phyloP scores from a whole-genome alignment of 2,329 filamentous ascomycete genomes.

The Xylariomycetidae sp. region DNA sequence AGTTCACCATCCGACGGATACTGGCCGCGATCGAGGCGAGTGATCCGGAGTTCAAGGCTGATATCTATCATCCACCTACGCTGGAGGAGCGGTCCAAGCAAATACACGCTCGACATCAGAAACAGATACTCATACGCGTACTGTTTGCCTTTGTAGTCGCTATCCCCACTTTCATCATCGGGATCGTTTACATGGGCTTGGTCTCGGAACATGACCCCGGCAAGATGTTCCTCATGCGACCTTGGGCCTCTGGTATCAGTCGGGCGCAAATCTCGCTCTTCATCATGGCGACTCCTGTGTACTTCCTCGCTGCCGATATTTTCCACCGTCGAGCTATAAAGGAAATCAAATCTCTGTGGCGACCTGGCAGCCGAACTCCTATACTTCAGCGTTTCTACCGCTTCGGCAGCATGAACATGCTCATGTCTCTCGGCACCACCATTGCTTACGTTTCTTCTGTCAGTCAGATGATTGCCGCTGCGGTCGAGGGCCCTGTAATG shows the following conservation, averaged over 20 bases:
- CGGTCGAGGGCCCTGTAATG: slow-evolving; percentile 32
- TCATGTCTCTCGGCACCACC: slow-evolving; percentile 82
- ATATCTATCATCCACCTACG: slow-evolving; percentile 73
- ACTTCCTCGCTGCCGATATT: slow-evolving; percentile 79
- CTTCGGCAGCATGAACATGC: slow-evolving; percentile 96
- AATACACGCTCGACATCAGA: slow-evolving; percentile 68
- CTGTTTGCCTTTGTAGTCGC: slow-evolving; percentile 64
- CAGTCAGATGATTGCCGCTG: slow-evolving; percentile 67
- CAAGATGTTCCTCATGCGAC: slow-evolving; percentile 63
- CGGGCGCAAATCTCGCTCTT: slow-evolving; percentile 77
- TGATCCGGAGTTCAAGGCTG: slow-evolving; percentile 62
- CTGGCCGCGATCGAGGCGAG: slow-evolving; percentile 60
- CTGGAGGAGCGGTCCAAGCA: slow-evolving; percentile 75
- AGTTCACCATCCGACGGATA: slow-evolving; percentile 72
- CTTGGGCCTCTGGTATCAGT: slow-evolving; percentile 67
- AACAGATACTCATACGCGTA: slow-evolving; percentile 64
- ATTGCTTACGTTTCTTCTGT: slow-evolving; percentile 85
- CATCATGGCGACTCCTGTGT: slow-evolving; percentile 77
- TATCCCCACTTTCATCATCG: slow-evolving; percentile 81
- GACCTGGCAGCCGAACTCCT: slow-evolving; percentile 66
- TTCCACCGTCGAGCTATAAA: slow-evolving; percentile 79
- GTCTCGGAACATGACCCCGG: slow-evolving; percentile 54
- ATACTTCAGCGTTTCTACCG: slow-evolving; percentile 74
- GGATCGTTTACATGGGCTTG: slow-evolving; percentile 87
- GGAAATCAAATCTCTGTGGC: slow-evolving; percentile 75